phyloP scores from a whole-genome alignment of 2,329 filamentous ascomycete genomes.

The Cytospora piceae region DNA sequence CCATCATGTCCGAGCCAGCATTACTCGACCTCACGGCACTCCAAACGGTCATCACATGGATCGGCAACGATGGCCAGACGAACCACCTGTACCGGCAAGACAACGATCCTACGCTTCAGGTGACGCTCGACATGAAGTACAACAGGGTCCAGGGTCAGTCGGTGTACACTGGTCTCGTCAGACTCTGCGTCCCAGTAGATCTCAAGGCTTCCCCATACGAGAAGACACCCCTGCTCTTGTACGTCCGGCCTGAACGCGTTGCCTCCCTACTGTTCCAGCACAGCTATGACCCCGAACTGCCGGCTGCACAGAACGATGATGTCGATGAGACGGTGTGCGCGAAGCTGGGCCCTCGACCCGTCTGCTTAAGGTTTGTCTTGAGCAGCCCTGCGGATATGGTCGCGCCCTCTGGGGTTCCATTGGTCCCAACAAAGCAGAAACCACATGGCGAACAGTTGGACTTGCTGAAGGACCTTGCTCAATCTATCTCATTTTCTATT shows the following conservation, averaged over 20 bases:
- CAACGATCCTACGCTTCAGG: not conserved
- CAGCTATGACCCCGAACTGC: not conserved
- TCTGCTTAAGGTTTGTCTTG: not conserved
- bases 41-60: conserved; percentile 10
- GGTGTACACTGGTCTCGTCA: not conserved
- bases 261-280: not conserved
- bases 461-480: conserved; percentile 9
- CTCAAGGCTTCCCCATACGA: not conserved
- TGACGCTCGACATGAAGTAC: conserved; percentile 7
- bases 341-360: not conserved
- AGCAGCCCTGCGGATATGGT: conserved; percentile 3
- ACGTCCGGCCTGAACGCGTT: conserved; percentile 2
- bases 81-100: conserved; percentile 1
- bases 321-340: not conserved
- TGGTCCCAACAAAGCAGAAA: conserved; percentile 6
- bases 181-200: not conserved
- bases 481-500: not conserved
- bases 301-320: not conserved
- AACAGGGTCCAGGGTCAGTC: not conserved
- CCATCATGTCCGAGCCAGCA: not conserved
- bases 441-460: conserved; percentile 11
- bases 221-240: conserved; percentile 7
- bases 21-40: not conserved
- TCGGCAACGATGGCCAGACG: not conserved
- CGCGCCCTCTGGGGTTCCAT: not conserved